Percentiles rank a stretch among this genome's conserved stretches.
phyloP scores from a whole-genome alignment of 2,329 filamentous ascomycete species.

The Phaeosphaeriaceae sp. region DNA sequence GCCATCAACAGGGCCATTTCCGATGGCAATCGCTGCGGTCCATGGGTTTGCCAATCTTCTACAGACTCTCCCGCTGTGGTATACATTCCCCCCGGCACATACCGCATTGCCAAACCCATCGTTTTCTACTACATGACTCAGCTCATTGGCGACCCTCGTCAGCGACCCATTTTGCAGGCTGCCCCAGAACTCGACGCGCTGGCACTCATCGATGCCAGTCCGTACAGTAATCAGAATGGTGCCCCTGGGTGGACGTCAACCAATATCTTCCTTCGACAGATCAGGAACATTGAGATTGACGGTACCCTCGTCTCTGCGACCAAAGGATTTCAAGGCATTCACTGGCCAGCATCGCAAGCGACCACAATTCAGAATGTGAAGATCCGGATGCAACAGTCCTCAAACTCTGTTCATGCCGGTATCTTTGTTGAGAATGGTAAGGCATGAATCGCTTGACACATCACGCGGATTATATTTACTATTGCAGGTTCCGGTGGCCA shows the following conservation, averaged over 20 bases:
- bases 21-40: slow-evolving; percentile 52
- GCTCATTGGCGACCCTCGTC: slow-evolving; percentile 66
- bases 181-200: slow-evolving; percentile 60
- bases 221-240: slow-evolving; percentile 47
- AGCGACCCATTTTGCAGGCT: slow-evolving; percentile 63
- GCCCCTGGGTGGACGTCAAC: slow-evolving; percentile 58
- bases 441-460: not conserved
- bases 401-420: slow-evolving; percentile 57
- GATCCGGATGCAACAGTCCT: slow-evolving; percentile 49
- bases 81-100: slow-evolving; percentile 67
- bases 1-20: slow-evolving; percentile 62
- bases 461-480: slow-evolving; percentile 4
- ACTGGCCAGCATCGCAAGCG: slow-evolving; percentile 57
- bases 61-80: slow-evolving; percentile 64
- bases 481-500: slow-evolving; percentile 52
- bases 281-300: slow-evolving; percentile 71
- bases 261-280: slow-evolving; percentile 69
- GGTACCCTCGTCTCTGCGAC: slow-evolving; percentile 57
- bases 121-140: slow-evolving; percentile 71
- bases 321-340: slow-evolving; percentile 55
- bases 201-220: slow-evolving; percentile 67
- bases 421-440: slow-evolving; percentile 56
- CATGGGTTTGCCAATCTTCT: slow-evolving; percentile 52
- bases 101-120: slow-evolving; percentile 58
- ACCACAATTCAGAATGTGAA: slow-evolving; percentile 57